phyloP scores from a whole-genome alignment of 2,329 filamentous ascomycete species.

The Fusarium annulatum region DNA sequence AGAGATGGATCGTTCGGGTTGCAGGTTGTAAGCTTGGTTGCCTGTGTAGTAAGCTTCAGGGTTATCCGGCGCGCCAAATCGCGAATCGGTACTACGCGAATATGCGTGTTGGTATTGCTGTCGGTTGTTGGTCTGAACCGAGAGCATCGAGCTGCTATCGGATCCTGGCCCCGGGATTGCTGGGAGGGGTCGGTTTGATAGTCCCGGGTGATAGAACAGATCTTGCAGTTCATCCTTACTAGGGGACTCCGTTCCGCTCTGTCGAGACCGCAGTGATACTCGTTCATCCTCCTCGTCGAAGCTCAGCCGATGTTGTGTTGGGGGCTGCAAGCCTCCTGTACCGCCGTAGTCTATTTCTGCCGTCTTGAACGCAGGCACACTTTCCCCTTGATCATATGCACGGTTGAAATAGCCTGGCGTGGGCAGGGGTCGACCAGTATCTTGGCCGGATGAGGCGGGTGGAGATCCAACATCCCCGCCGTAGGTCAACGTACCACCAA shows the following conservation, averaged over 20 bases:
- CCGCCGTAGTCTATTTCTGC: conserved; percentile 87
- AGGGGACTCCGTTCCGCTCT: conserved; percentile 73
- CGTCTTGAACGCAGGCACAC: conserved; percentile 59
- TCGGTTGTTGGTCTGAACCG: conserved; percentile 54
- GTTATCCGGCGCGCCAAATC: conserved; percentile 52
- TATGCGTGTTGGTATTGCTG: conserved; percentile 62
- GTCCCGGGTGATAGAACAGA: conserved; percentile 92
- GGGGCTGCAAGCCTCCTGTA: conserved; percentile 88
- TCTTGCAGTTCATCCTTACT: conserved; percentile 82
- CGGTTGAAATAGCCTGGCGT: conserved; percentile 53
- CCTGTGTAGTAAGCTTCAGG: conserved; percentile 64
- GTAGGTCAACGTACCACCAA: conserved; percentile 63
- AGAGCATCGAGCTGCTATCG: conserved; percentile 67
- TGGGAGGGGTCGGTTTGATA: conserved; percentile 72
- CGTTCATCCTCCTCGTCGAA: conserved; percentile 94
- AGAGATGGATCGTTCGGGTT: conserved; percentile 80
- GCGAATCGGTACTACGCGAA: conserved; percentile 61
- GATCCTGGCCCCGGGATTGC: conserved; percentile 70
- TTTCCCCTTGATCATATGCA: conserved; percentile 44
- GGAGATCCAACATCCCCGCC: conserved; percentile 59
- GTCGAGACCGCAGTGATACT: conserved; percentile 65
- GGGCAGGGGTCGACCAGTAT: conserved; percentile 61
- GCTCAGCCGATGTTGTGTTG: conserved; percentile 78
- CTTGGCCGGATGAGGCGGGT: conserved; percentile 54
- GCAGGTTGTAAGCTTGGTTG: conserved; percentile 51